Percentiles rank a stretch among this genome's conserved stretches.
These are phyloP conservation scores for Fusarium coicis DNA, from an alignment of 2,329 filamentous ascomycete species.

Conservation along the genomic window DNA sequence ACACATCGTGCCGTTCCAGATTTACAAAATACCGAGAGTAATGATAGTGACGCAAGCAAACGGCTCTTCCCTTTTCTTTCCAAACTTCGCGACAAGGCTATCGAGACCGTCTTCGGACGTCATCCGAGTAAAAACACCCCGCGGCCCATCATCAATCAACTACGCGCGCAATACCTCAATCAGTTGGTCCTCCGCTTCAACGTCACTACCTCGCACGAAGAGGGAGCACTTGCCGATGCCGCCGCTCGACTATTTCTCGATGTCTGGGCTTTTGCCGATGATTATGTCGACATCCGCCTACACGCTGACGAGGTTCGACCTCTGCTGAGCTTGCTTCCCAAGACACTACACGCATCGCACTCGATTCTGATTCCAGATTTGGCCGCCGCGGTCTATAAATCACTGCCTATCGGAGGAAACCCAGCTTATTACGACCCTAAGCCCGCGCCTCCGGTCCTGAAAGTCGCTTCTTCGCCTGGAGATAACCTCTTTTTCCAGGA, in stretches of 20 bases:
- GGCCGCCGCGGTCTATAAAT: conserved; percentile 77
- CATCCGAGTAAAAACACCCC: conserved; percentile 49
- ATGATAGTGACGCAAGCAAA: conserved; percentile 21
- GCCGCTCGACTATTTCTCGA: conserved; percentile 83
- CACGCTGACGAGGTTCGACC: conserved; percentile 80
- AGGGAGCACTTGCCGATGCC: conserved; percentile 76
- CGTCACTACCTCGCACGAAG: conserved; percentile 75
- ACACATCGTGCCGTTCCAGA: conserved; percentile 38
- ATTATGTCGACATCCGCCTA: conserved; percentile 87
- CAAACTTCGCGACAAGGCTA: conserved; percentile 61
- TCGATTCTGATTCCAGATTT: conserved; percentile 83
- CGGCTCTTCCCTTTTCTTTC: conserved; percentile 59
- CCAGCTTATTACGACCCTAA: conserved; percentile 34
- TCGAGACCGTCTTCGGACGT: conserved; percentile 62
- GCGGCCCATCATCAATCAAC: conserved; percentile 44
- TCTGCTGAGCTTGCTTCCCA: conserved; percentile 80
- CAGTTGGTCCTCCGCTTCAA: conserved; percentile 94
- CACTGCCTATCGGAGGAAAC: conserved; percentile 42
- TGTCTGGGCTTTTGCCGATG: conserved; percentile 85
- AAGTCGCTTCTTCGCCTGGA: conserved; percentile 50
- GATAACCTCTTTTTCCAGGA: conserved; percentile 90
- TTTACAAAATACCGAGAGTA: conserved; percentile 6
- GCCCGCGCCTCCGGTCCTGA: conserved; percentile 46
- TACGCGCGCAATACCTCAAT: conserved; percentile 70
- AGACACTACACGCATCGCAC: conserved; percentile 76